Percentiles rank a stretch among this genome's conserved stretches.
These are phyloP conservation scores for Mariannaea elegans DNA, from an alignment of 2,329 filamentous ascomycete species.

Conservation along the genomic window DNA sequence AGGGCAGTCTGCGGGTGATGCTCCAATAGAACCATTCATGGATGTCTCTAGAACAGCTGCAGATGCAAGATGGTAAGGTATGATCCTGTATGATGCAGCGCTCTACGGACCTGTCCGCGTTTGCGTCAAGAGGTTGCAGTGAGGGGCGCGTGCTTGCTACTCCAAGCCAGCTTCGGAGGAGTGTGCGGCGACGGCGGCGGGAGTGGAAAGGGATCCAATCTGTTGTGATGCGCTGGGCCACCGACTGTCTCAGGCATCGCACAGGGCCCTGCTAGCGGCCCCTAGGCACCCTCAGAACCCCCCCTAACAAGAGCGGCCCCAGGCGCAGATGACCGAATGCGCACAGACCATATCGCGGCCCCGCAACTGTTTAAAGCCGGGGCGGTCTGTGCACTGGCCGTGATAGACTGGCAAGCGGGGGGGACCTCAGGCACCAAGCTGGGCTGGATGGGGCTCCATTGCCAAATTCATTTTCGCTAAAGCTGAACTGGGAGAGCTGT, in stretches of 20 bases:
- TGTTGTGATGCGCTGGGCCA: slow-evolving; percentile 2
- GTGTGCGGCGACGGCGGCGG: slow-evolving; percentile 17
- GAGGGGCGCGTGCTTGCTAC: not conserved
- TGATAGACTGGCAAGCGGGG: not conserved
- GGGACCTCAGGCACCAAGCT: slow-evolving; percentile 13
- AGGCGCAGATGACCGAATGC: slow-evolving; percentile 43
- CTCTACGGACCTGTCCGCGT: slow-evolving; percentile 7
- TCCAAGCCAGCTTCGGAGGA: not conserved
- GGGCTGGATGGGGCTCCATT: not conserved
- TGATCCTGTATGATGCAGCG: not conserved
- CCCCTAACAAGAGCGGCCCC: slow-evolving; percentile 32
- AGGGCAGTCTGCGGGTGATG: slow-evolving; percentile 6
- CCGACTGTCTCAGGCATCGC: slow-evolving; percentile 19
- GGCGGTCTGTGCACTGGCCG: slow-evolving; percentile 14
- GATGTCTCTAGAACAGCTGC: not conserved
- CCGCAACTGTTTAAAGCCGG: slow-evolving; percentile 15
- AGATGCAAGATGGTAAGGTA: not conserved
- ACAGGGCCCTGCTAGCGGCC: slow-evolving; percentile 28
- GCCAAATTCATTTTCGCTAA: not conserved
- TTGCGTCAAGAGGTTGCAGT: not conserved
- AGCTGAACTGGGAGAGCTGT: not conserved
- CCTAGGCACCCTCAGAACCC: slow-evolving; percentile 20
- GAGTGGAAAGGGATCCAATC: not conserved
- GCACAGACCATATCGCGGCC: slow-evolving; percentile 38
- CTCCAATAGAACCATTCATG: not conserved